Conservation (phyloP, 2,329 filamentous ascomycete genomes). For the Colletotrichum sublineola region DNA sequence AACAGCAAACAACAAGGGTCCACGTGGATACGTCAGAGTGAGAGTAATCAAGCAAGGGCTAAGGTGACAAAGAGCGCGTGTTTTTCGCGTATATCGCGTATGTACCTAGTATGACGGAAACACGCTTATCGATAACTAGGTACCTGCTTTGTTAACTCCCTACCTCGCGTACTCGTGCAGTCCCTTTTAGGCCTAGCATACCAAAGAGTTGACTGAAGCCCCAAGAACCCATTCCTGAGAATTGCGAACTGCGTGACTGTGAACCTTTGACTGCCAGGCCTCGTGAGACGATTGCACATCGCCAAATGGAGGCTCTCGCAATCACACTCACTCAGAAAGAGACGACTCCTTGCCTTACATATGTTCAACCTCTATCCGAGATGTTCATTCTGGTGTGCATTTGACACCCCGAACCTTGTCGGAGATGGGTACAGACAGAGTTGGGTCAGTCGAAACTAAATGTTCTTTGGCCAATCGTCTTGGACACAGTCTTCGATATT, state of each 20-base stretch:
- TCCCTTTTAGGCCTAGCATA: too few species aligned
- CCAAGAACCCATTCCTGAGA: neutral
- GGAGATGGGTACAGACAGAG: slow-evolving; percentile 2
- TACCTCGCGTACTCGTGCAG: too few species aligned
- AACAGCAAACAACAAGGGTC: neutral
- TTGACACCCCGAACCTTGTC: neutral
- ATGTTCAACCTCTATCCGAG: neutral
- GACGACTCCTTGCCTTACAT: neutral
- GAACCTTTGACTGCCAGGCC: neutral
- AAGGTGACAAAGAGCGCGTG: neutral
- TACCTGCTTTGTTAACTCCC: too few species aligned
- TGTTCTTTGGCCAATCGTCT: neutral
- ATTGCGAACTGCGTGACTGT: neutral
- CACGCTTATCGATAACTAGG: too few species aligned
- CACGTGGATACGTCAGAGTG: neutral
- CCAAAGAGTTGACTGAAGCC: neutral
- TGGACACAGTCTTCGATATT: neutral
- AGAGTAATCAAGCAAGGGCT: neutral
- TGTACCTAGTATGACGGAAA: neutral
- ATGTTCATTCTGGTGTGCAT: neutral
- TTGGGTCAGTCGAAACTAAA: neutral
- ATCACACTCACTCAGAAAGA: neutral
- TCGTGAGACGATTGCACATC: neutral
- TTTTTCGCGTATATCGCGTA: slow-evolving; percentile 2
- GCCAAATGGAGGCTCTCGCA: neutral